Percentiles rank a stretch among this genome's conserved stretches.
Evolutionary conservation across 129 eudicot species (phyloP).

Genomic region (Smallanthus sonchifolius): DNA sequence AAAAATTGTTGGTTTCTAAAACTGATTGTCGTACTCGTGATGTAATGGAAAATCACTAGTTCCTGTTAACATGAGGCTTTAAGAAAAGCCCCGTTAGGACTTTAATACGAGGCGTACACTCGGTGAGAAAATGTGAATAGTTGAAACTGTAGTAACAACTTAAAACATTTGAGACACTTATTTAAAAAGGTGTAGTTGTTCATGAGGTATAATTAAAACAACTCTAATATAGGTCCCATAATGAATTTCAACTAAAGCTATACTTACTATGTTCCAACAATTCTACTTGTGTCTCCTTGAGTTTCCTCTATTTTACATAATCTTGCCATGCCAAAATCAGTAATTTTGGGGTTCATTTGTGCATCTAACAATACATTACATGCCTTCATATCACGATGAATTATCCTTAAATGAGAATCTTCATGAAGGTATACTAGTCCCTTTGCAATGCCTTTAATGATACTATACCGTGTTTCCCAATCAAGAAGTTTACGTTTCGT

Average conservation of each 20-base stretch:
- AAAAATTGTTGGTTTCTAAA: too few species aligned
- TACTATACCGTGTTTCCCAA: background rate
- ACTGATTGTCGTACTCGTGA: too few species aligned
- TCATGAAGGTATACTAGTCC: background rate
- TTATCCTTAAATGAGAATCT: background rate
- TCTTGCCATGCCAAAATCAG: constrained; percentile 1
- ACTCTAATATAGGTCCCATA: too few species aligned
- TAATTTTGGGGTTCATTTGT: background rate
- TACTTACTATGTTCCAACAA: background rate
- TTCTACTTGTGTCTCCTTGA: background rate
- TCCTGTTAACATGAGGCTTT: too few species aligned
- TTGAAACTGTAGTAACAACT: background rate
- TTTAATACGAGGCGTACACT: background rate
- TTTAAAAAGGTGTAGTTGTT: background rate
- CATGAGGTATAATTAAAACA: too few species aligned
- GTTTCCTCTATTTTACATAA: background rate
- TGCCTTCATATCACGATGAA: background rate
- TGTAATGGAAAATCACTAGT: background rate
- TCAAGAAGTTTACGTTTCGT: background rate
- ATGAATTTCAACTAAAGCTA: too few species aligned
- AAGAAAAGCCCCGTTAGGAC: background rate
- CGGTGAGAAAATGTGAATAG: background rate
- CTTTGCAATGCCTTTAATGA: background rate
- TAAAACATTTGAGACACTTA: background rate
- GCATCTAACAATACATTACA: background rate